phyloP scores from a whole-genome alignment of 371 early-diverging fungal genomes.

The Mucor piriformis region DNA sequence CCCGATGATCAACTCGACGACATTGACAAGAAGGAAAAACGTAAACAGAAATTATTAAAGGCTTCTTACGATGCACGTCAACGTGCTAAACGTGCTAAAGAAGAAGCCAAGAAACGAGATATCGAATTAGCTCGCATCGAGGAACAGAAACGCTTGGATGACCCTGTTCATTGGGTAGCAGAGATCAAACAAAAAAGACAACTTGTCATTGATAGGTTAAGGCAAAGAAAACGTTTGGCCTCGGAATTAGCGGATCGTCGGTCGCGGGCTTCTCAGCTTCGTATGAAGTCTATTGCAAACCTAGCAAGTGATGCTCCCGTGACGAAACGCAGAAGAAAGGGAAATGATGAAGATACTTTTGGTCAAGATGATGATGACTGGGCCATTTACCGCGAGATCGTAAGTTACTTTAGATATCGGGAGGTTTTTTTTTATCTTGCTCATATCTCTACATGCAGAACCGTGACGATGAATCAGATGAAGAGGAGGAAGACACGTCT shows the following conservation, averaged over 20 bases:
- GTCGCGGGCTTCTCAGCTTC: conserved; percentile 81
- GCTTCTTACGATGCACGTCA: conserved; percentile 83
- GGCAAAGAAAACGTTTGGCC: conserved; percentile 64
- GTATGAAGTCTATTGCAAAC: conserved; percentile 85
- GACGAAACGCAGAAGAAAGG: conserved; percentile 59
- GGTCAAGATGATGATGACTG: conserved; percentile 94
- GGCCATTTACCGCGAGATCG: conserved; percentile 89
- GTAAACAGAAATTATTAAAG: conserved; percentile 81
- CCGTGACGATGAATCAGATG: conserved; percentile 83
- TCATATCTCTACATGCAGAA: conserved; percentile 47
- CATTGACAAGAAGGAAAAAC: conserved; percentile 81
- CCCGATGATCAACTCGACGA: conserved; percentile 83
- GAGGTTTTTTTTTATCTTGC: too few relatives aligned
- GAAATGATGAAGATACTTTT: conserved; percentile 84
- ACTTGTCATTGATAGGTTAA: conserved; percentile 65
- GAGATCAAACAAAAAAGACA: conserved; percentile 68
- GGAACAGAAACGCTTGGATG: conserved; percentile 67
- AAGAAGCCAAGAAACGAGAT: conserved; percentile 68
- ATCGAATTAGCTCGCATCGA: conserved; percentile 71
- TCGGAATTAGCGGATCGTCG: conserved; percentile 83
- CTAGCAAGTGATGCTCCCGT: conserved; percentile 69
- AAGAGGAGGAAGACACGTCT: conserved; percentile 79
- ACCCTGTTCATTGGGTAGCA: conserved; percentile 77
- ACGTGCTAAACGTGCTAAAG: conserved; percentile 76
- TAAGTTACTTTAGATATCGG: too few relatives aligned